phyloP scores from a whole-genome alignment of 2,329 filamentous ascomycete species.

The Cryphonectria parasitica region DNA sequence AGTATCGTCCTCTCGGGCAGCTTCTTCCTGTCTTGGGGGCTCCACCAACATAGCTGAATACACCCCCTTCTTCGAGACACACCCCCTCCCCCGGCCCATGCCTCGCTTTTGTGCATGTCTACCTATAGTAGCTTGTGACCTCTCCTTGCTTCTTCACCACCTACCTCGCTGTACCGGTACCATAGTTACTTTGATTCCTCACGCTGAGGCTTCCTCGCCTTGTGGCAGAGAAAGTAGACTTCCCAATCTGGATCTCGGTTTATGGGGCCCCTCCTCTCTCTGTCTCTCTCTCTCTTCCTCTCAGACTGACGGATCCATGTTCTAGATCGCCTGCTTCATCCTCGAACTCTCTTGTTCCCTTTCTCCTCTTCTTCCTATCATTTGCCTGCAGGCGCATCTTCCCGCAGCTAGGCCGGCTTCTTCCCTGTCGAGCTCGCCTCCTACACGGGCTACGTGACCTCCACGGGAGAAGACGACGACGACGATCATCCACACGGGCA shows the following conservation, averaged over 20 bases:
- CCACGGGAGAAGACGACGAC: slow-evolving; percentile 43
- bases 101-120: slow-evolving; percentile 25
- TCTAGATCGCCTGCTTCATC: slow-evolving; percentile 26
- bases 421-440: slow-evolving; percentile 37
- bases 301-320: slow-evolving; percentile 17
- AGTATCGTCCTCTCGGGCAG: slow-evolving; percentile 17
- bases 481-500: slow-evolving; percentile 38
- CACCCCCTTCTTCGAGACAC: slow-evolving; percentile 15
- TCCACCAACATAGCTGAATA: slow-evolving; percentile 16
- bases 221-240: slow-evolving; percentile 28
- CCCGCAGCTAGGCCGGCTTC: slow-evolving; percentile 43
- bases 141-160: slow-evolving; percentile 15
- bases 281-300: not conserved
- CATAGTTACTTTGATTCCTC: slow-evolving; percentile 8
- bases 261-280: not conserved
- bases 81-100: slow-evolving; percentile 20
- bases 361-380: slow-evolving; percentile 30
- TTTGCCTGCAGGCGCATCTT: slow-evolving; percentile 40
- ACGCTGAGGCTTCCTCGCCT: slow-evolving; percentile 26
- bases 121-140: slow-evolving; percentile 16
- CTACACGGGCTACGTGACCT: slow-evolving; percentile 37
- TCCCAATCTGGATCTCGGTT: slow-evolving; percentile 17
- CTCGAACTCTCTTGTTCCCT: slow-evolving; percentile 29
- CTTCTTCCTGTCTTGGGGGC: slow-evolving; percentile 18
- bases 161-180: slow-evolving; percentile 7